Percentiles rank a stretch among this genome's conserved stretches.
Conservation (phyloP, 768 basidiomycete species). For the Lactifluus echinatus region DNA sequence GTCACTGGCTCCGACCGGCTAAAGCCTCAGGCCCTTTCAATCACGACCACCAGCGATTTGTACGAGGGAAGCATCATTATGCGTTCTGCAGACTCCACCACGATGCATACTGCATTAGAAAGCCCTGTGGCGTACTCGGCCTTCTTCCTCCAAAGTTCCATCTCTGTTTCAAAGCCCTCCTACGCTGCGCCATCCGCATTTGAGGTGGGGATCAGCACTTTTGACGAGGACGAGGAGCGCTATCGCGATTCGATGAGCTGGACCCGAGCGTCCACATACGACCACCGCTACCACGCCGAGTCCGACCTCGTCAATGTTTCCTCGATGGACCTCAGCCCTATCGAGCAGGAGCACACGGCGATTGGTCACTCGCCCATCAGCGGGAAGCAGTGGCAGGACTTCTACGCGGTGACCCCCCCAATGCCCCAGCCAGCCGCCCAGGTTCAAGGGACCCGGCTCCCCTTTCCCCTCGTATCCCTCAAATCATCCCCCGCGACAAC, state of each 20-base stretch:
- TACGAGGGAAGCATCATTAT: conserved; percentile 20
- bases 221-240: conserved; percentile 16
- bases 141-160: conserved; percentile 11
- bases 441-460: conserved; percentile 4
- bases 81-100: conserved; percentile 16
- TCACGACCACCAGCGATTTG: conserved; percentile 9
- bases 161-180: conserved; percentile 16
- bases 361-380: conserved; percentile 11
- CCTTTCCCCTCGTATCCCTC: conserved; percentile 18
- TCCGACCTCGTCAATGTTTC: conserved; percentile 13
- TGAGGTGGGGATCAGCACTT: conserved; percentile 21
- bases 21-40: conserved; percentile 10
- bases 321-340: conserved; percentile 17
- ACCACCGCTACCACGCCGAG: conserved; percentile 4
- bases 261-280: conserved; percentile 16
- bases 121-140: conserved; percentile 13
- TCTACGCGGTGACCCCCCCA: background rate
- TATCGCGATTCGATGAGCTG: conserved; percentile 21
- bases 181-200: conserved; percentile 14
- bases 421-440: conserved; percentile 2
- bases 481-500: conserved; percentile 24
- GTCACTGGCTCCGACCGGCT: conserved; percentile 4
- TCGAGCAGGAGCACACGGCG: conserved; percentile 14
- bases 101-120: conserved; percentile 21
- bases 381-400: conserved; percentile 13